phyloP scores from a whole-genome alignment of 2,329 filamentous ascomycete genomes.

The Exophiala lecanii-corni region DNA sequence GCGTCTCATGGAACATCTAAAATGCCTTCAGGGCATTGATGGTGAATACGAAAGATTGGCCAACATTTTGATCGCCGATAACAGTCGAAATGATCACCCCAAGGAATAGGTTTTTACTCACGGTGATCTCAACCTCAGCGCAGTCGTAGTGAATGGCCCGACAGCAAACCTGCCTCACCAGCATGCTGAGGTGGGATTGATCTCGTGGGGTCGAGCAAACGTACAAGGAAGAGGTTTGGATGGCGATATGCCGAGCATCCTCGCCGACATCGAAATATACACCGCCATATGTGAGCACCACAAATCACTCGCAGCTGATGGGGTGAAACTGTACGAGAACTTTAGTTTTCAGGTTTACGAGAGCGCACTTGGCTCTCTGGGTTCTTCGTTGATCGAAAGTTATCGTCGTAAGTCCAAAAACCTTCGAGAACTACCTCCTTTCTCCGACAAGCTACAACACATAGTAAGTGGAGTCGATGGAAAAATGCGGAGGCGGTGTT shows the following conservation, averaged over 20 bases:
- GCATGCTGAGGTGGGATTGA: slow-evolving; percentile 1
- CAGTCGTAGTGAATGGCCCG: slow-evolving; percentile 3
- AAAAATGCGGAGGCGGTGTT: not conserved
- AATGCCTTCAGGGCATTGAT: too few species aligned
- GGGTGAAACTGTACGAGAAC: not conserved
- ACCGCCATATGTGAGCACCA: slow-evolving; percentile 2
- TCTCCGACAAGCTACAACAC: not conserved
- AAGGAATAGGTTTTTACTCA: slow-evolving; percentile 11
- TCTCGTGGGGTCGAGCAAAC: slow-evolving; percentile 5
- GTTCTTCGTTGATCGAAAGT: not conserved
- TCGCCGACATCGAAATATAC: slow-evolving; percentile 10
- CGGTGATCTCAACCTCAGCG: slow-evolving; percentile 7
- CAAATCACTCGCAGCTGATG: not conserved
- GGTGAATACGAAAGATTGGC: too few species aligned
- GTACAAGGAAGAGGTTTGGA: slow-evolving; percentile 7
- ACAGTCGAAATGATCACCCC: not conserved
- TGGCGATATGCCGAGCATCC: slow-evolving; percentile 7
- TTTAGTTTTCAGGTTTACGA: not conserved
- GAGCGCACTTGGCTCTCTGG: not conserved
- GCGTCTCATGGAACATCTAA: too few species aligned
- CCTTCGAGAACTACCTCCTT: not conserved
- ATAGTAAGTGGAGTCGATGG: not conserved
- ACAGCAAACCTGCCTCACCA: not conserved
- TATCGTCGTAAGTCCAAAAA: slow-evolving; percentile 2
- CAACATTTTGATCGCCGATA: slow-evolving; percentile 6